phyloP scores from a whole-genome alignment of 352 stramenopile genomes.

The Globisporangium spinosum region DNA sequence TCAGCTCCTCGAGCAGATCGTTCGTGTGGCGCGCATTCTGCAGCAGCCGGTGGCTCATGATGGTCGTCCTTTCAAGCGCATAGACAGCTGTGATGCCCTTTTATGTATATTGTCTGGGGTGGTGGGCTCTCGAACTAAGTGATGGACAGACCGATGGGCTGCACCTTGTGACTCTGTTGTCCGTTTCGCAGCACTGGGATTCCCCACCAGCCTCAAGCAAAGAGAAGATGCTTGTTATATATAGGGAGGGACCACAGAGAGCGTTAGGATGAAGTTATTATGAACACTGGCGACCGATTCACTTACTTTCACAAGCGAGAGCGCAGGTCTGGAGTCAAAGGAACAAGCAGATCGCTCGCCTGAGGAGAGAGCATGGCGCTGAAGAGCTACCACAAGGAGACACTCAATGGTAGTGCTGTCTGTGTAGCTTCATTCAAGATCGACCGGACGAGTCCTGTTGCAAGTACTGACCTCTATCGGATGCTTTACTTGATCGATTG shows the following conservation, averaged over 20 bases:
- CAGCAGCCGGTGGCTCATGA: constrained; percentile 84
- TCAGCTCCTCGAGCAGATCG: constrained; percentile 79
- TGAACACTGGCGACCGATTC: background rate
- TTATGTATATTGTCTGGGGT: background rate
- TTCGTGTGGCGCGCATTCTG: constrained; percentile 80
- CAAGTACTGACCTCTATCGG: background rate
- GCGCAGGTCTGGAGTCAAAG: background rate
- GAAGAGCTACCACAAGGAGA: constrained; percentile 80
- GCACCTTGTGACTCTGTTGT: background rate
- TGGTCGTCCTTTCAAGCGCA: constrained; percentile 16
- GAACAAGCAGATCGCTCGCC: constrained; percentile 12
- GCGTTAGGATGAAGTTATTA: background rate
- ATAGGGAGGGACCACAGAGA: background rate
- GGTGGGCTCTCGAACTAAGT: background rate
- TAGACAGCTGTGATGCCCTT: background rate
- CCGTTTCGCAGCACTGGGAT: background rate
- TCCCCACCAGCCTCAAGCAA: background rate
- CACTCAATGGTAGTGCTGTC: constrained; percentile 46
- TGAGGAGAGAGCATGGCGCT: constrained; percentile 35
- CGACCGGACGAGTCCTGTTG: background rate
- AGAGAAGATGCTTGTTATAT: background rate
- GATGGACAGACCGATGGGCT: background rate
- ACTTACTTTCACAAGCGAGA: constrained; percentile 4
- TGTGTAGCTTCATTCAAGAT: too few relatives aligned
- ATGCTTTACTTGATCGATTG: background rate